Base-by-base conservation (phyloP, 257 asterid genomes). In the Lantana camara region DNA sequence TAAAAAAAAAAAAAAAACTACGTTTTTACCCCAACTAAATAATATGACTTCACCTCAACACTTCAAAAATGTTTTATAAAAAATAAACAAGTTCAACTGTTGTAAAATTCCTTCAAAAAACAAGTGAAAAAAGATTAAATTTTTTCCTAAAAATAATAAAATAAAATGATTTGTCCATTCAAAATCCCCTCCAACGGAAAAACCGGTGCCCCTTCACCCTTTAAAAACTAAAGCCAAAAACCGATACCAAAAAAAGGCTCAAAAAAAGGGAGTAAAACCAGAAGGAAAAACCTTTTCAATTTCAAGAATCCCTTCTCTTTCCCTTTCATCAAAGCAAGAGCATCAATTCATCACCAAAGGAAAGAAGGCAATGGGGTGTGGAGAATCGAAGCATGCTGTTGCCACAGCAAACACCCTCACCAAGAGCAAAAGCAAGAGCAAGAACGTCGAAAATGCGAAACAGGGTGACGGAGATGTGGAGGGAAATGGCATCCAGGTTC, bases 311-410 rank as follows among this genome's bases (percentile, higher is more conserved):
- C 66, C 17, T 64, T 45, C 30, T 59, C 50, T 63, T 64, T 17
- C 40, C 58, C 42, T 49, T 29, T 47, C 11, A 41, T 10, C 27
- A 50, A 48, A 69, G 56, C 35, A 37, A 70, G 60, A 47, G 52
- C 62, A 59, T 68, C 44, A 53, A 68, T 38, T 61, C 63, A 24
- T 42, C 12, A 46, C 47, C 20, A 7, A 15, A 21, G 11, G 15
- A 19, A 55, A 20, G 2, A 11, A 30, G 24, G 34, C 10, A 40
- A 86, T 86, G 96, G 96, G 95, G 59, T 89, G 97, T 68, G 97
- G 96, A 30, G 82, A 87, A 83, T 90, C 97, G 21, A 91, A 91
- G 73, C 98, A 86, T n/a, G 95, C 95, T 8, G 78, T 91, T 54
- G 82, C 86, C 45, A 84, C 94, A 14, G 83, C 64, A 16, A 73